Percentiles rank a stretch among this genome's conserved stretches.
These are phyloP conservation scores for Harringtonia aguacate DNA, from an alignment of 2,329 filamentous ascomycete species.

Conservation along the genomic window DNA sequence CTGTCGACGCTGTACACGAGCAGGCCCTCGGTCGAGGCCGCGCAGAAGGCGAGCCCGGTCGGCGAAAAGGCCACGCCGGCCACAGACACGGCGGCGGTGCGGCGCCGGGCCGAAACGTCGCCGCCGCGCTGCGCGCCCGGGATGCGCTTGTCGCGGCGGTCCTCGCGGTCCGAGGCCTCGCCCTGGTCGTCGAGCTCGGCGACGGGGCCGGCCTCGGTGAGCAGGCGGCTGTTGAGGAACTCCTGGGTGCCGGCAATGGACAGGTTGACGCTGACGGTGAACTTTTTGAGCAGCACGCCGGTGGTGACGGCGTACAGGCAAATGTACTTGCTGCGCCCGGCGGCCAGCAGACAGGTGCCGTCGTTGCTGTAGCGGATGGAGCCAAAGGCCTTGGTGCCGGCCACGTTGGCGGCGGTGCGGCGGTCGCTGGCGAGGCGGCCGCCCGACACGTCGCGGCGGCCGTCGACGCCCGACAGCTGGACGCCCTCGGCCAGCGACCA, in stretches of 20 bases:
- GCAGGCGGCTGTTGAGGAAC: slow-evolving; percentile 82
- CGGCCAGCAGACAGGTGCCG: slow-evolving; percentile 80
- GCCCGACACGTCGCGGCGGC: slow-evolving; percentile 83
- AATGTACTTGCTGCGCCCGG: slow-evolving; percentile 96
- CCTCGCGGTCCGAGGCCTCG: slow-evolving; percentile 81
- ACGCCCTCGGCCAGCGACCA: slow-evolving; percentile 85
- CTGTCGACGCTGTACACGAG: slow-evolving; percentile 88
- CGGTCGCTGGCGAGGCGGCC: slow-evolving; percentile 83
- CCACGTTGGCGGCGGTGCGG: slow-evolving; percentile 79
- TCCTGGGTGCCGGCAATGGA: slow-evolving; percentile 94
- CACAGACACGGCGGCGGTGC: slow-evolving; percentile 73
- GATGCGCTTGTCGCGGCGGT: slow-evolving; percentile 66
- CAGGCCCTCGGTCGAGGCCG: slow-evolving; percentile 86
- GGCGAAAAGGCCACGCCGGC: slow-evolving; percentile 79
- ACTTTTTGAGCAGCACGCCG: slow-evolving; percentile 87
- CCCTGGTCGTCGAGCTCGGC: slow-evolving; percentile 81
- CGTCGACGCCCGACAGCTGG: slow-evolving; percentile 79
- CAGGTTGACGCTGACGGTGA: slow-evolving; percentile 90
- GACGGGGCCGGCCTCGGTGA: slow-evolving; percentile 81
- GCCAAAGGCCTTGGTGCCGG: slow-evolving; percentile 83
- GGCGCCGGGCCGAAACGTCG: slow-evolving; percentile 70
- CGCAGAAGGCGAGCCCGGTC: slow-evolving; percentile 82
- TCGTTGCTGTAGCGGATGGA: slow-evolving; percentile 87
- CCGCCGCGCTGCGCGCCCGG: slow-evolving; percentile 77
- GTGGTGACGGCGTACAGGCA: slow-evolving; percentile 93